phyloP scores from a whole-genome alignment of 2,329 filamentous ascomycete species.

The Fusarium pseudonygamai region DNA sequence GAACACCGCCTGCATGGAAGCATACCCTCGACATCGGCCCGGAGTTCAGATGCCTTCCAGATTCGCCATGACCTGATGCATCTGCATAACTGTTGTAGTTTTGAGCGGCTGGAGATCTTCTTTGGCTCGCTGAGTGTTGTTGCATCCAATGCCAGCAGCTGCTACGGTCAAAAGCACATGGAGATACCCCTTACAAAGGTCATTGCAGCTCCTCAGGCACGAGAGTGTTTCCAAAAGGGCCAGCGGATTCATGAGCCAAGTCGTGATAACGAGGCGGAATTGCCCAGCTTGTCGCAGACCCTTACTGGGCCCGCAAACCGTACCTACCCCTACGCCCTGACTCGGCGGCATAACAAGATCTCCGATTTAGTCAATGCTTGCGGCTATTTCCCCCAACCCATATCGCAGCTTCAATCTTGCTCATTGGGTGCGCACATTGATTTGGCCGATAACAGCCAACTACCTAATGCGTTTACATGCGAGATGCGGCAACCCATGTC shows the following conservation, averaged over 20 bases:
- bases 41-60: constrained; percentile 31
- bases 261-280: constrained; percentile 8
- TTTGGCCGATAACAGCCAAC: constrained; percentile 6
- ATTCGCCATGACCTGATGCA: constrained; percentile 11
- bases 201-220: constrained; percentile 14
- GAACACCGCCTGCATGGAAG: constrained; percentile 40
- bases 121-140: not conserved
- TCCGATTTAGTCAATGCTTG: constrained; percentile 12
- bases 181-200: not conserved
- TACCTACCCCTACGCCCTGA: constrained; percentile 25
- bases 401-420: not conserved
- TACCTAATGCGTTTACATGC: constrained; percentile 27
- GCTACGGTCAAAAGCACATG: not conserved
- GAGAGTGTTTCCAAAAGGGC: constrained; percentile 14
- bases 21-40: constrained; percentile 28
- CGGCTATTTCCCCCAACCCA: constrained; percentile 11
- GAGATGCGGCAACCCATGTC: constrained; percentile 30
- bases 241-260: not conserved
- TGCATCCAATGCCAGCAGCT: not conserved
- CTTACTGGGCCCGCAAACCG: constrained; percentile 10
- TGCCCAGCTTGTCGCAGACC: constrained; percentile 14
- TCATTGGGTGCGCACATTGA: constrained; percentile 12
- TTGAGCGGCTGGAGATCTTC: not conserved
- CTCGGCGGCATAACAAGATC: constrained; percentile 20
- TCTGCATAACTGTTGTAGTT: not conserved